Base-by-base conservation (phyloP, 2,329 filamentous ascomycete genomes). In the Sporothrix schenckii region DNA sequence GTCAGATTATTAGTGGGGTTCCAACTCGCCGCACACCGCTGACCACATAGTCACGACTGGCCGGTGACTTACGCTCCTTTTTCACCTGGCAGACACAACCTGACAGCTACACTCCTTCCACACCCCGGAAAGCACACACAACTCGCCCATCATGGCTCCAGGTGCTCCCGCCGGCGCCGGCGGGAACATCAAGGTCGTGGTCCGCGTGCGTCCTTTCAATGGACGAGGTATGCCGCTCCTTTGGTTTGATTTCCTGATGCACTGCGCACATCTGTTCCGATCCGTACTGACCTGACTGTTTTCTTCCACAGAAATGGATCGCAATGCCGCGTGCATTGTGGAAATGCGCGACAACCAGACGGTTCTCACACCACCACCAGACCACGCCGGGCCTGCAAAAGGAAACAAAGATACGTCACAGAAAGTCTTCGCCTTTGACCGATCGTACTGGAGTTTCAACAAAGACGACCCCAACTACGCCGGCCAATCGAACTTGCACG, bases 151-250 rank as follows among this genome's bases (percentile, higher is more conserved):
- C 78, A 92, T 92, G 90, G 86, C 88, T 77, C 84, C 87, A 76
- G 86, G 74, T 74, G 75, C 72, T 60, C 68, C 71, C 61, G 73
- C 75, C 72, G 72, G 84, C 72, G 83, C 87, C 76, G 92, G 92
- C 78, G 93, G 95, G 79, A 99, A 99, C 80, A 99, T 99, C 81
- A 99, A 99, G 90, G 95, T 99, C 84, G 95, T 99, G 85, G 95
- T 99, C 85, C 89, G 95, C 83, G 90, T 92, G 77, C 89, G 95
- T 79, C 95, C 95, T 66, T 99, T 99, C 84, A 99, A 99, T 81
- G 89, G 89, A 78, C 89, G 94, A 94, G 93, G 93, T 94, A 85
- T 75, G 78, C 74, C 21, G 9, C 27, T 41, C n/a, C 21, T 21
- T 16, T 34, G 7, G 6, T 65, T 50, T 34, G 41, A n/a, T 50